phyloP scores from a whole-genome alignment of 768 basidiomycete genomes.

The Dacryopinax primogenitus region DNA sequence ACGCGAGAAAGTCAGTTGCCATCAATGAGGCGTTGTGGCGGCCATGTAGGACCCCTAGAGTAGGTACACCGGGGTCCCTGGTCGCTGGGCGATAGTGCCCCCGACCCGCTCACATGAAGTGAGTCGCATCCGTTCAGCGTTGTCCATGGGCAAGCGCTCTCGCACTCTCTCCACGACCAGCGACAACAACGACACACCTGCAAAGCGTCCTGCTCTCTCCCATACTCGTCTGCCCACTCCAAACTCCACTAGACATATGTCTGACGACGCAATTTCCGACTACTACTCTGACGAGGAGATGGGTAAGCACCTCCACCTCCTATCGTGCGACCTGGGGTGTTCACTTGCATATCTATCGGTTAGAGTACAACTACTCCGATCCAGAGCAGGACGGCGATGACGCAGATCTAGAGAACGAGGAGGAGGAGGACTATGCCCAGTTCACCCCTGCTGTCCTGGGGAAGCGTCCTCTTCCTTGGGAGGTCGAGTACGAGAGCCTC shows the following conservation, averaged over 20 bases:
- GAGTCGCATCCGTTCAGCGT: slow-evolving; percentile 6
- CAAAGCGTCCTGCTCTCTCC: neutral
- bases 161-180: slow-evolving; percentile 3
- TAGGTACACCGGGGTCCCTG: neutral
- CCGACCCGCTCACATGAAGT: neutral
- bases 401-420: slow-evolving; percentile 6
- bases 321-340: neutral
- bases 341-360: neutral
- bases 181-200: neutral
- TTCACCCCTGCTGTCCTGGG: neutral
- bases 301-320: slow-evolving; percentile 7
- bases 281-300: slow-evolving; percentile 9
- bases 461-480: slow-evolving; percentile 56
- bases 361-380: slow-evolving; percentile 6
- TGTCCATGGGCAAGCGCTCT: slow-evolving; percentile 7
- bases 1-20: neutral
- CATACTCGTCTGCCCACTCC: neutral
- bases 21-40: neutral
- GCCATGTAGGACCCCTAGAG: slow-evolving; percentile 7
- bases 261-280: slow-evolving; percentile 4
- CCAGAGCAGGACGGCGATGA: neutral
- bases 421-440: slow-evolving; percentile 4
- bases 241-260: neutral
- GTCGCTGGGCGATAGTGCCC: neutral
- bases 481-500: slow-evolving; percentile 72